Conservation (phyloP, 805 yeast genomes). For the Candida schatavii region DNA sequence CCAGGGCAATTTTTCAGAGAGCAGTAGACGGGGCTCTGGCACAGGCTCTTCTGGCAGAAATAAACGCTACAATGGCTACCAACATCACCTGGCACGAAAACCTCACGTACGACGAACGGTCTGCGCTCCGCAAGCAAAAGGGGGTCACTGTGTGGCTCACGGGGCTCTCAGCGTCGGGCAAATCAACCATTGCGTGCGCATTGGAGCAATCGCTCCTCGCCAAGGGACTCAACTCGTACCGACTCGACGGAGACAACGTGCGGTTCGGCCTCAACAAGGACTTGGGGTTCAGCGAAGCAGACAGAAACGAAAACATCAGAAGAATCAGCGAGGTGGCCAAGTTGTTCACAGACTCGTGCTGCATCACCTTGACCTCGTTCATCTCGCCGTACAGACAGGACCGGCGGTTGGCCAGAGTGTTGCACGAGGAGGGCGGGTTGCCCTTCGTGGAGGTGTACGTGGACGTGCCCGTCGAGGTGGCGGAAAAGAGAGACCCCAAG, state of each 20-base stretch:
- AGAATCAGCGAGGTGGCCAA: slow-evolving; percentile 94
- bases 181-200: slow-evolving; percentile 92
- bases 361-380: slow-evolving; percentile 85
- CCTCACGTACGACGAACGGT: slow-evolving; percentile 79
- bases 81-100: slow-evolving; percentile 97
- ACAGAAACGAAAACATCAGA: slow-evolving; percentile 92
- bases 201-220: slow-evolving; percentile 78
- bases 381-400: slow-evolving; percentile 88
- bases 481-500: slow-evolving; percentile 96
- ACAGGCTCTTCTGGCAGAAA: no score
- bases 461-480: slow-evolving; percentile 91
- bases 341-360: slow-evolving; percentile 89
- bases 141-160: slow-evolving; percentile 96
- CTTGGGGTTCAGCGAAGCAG: slow-evolving; percentile 86
- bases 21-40: no score
- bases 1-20: no score
- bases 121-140: slow-evolving; percentile 64
- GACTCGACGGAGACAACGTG: slow-evolving; percentile 92
- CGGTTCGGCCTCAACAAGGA: slow-evolving; percentile 95
- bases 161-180: slow-evolving; percentile 93
- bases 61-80: slow-evolving; percentile 95
- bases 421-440: slow-evolving; percentile 70
- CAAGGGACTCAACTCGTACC: slow-evolving; percentile 69
- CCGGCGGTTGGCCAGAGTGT: slow-evolving; percentile 79
- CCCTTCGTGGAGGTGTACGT: slow-evolving; percentile 90